Base-by-base conservation (phyloP, 2,329 filamentous ascomycete genomes). In the Catunica adiposa region DNA sequence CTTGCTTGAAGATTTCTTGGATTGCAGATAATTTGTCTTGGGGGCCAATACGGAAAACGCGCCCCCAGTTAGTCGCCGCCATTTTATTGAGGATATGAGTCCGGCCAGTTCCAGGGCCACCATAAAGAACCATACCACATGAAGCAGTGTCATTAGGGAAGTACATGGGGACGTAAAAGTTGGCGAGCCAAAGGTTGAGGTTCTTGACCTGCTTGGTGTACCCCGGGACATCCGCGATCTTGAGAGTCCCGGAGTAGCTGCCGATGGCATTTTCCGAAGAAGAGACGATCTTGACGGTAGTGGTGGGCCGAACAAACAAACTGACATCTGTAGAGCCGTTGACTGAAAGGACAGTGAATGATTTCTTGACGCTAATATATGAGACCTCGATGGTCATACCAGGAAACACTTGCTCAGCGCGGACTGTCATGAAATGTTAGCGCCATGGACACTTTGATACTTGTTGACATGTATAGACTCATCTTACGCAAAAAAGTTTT, bases 31-130 rank as follows among this genome's bases (percentile, higher is more conserved):
- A 67, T 63, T 81, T 82, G 60, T 78, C 73, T 3, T 73, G 69
- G 5, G 71, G 70, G 55, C 76, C 71, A 55, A 89, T 70, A 55
- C 71, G 75, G 61, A 84, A 76, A 1, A 89, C 79, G 42, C 77
- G 78, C 22, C 78, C 79, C 86, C 88, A 95, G 57, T 75, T 76
- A 0, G 80, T 78, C 5, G 72, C 74, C 7, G 81, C 77, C 20
- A 96, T 73, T 31, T 78, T 77, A 15, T 83, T 67, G 1, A 96
- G 70, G 0, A 96, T 71, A 60, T 84, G 75, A 0, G 80, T 84
- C 69, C 96, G 96, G 23, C 90, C 90, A 0, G 86, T 94, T 9
- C 90, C 89, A 59, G 80, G 79, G 17, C 86, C 82, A 14, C 90
- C 90, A 65, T 94, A 83, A 3, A 96, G 72, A 23, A 92, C 74